Conservation (phyloP, 805 yeast species). For the Blastobotrys chiropterorum region DNA sequence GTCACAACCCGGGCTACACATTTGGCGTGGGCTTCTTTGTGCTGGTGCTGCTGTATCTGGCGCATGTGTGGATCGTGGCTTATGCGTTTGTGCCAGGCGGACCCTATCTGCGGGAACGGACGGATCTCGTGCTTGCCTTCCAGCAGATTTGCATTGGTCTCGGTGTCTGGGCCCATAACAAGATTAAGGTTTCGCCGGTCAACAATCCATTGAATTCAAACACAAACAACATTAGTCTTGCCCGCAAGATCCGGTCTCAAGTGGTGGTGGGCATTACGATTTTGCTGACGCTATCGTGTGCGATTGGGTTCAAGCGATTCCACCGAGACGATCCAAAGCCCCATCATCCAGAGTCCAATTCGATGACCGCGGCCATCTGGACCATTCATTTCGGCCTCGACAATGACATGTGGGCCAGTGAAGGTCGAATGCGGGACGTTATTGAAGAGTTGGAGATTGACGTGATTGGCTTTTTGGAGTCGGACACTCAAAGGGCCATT, state of each 20-base stretch:
- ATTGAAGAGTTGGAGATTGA: slow-evolving; percentile 84
- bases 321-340: slow-evolving; percentile 60
- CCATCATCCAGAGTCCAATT: slow-evolving; percentile 58
- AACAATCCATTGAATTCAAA: slow-evolving; percentile 13
- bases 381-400: slow-evolving; percentile 96
- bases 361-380: slow-evolving; percentile 96
- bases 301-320: slow-evolving; percentile 52
- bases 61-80: slow-evolving; percentile 95
- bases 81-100: slow-evolving; percentile 98
- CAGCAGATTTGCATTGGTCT: slow-evolving; percentile 48
- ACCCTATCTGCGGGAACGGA: slow-evolving; percentile 76
- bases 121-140: slow-evolving; percentile 60
- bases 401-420: slow-evolving; percentile 97
- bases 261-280: slow-evolving; percentile 28
- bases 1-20: slow-evolving; percentile 45
- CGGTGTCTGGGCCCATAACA: slow-evolving; percentile 40
- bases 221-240: slow-evolving; percentile 19
- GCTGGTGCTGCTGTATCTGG: slow-evolving; percentile 57
- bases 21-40: slow-evolving; percentile 38
- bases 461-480: slow-evolving; percentile 83
- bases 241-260: slow-evolving; percentile 22
- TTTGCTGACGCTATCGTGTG: slow-evolving; percentile 41
- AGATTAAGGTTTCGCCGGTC: slow-evolving; percentile 13
- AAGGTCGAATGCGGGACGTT: slow-evolving; percentile 79
- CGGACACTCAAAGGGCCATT: slow-evolving; percentile 87